Evolutionary conservation across 2,329 filamentous ascomycete genomes (phyloP), one percentile per base, ranked within the genome.

Genomic region (Penicillium rolfsii): DNA sequence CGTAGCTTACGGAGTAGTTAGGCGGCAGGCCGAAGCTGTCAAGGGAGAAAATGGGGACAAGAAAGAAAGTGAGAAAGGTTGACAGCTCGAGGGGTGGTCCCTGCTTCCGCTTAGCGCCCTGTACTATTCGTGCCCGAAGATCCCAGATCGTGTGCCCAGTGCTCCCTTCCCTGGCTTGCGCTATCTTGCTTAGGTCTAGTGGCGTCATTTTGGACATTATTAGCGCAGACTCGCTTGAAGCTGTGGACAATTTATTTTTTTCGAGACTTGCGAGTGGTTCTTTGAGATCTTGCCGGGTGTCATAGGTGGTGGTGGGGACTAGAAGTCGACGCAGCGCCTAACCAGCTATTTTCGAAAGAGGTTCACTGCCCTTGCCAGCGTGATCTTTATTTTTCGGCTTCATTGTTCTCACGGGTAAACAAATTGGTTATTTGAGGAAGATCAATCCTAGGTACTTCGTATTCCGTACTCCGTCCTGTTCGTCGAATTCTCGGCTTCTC

Each of bases 41-140:
- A 50, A 33, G 46, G 46, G 24, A 28, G 24, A 30, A 9, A 19
- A 16, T 5, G 28, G 28, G 46, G 46, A 7, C 8, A 11, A 52
- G 54, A 30, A 54, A 26, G 35, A 50, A n/a, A 11, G 12, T 46
- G n/a, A 30, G 16, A n/a, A 48, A 30, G 26, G 55, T 38, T 35
- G 62, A 67, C 60, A 55, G 65, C 58, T 58, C 64, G 57, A 61
- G 36, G 30, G 52, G 59, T 68, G 64, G 63, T 56, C 66, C 63
- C 41, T 60, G 64, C 63, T 53, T 60, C 30, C 30, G 9, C 11
- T 55, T 45, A 36, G 57, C 46, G 40, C 40, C 40, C 24, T 43
- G 19, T 19, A 63, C 63, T 53, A 58, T 55, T 49, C 43, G 57
- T 38, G 52, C 38, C 49, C 46, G 50, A 52, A 60, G 56, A 60